Evolutionary conservation across 805 yeast species (phyloP).

Genomic region (Schwanniomyces occidentalis): DNA sequence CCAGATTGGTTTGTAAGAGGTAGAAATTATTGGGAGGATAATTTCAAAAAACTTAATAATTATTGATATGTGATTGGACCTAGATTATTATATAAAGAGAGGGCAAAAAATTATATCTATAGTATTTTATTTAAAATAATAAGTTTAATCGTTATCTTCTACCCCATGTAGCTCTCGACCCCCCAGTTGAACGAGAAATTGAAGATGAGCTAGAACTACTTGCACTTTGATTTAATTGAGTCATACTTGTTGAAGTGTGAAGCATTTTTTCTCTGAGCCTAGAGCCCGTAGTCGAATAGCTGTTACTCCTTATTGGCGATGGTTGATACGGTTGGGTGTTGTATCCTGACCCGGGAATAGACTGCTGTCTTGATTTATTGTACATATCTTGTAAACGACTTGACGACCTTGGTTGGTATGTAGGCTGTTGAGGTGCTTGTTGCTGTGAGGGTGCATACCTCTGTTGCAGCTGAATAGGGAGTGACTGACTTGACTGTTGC

Average conservation of each 20-base stretch:
- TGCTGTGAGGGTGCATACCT: neutral
- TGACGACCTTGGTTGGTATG: constrained; percentile 32
- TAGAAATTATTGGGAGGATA: constrained; percentile 65
- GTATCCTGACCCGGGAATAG: constrained; percentile 34
- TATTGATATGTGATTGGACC: constrained; percentile 1
- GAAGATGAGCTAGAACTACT: no score
- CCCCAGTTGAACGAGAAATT: no score
- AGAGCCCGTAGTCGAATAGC: constrained; percentile 25
- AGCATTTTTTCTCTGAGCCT: constrained; percentile 32
- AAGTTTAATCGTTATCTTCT: constrained; percentile 10
- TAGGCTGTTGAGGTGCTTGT: constrained; percentile 7
- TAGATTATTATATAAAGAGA: no score
- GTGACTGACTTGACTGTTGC: constrained; percentile 4
- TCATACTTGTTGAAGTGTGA: no score
- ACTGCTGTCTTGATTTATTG: constrained; percentile 39
- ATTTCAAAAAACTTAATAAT: constrained; percentile 16
- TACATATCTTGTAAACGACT: constrained; percentile 41
- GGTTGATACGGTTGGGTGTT: constrained; percentile 18
- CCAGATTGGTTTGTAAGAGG: constrained; percentile 76
- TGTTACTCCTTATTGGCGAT: constrained; percentile 23
- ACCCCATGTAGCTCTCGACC: constrained; percentile 27
- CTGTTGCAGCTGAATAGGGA: constrained; percentile 4
- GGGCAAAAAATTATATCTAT: no score
- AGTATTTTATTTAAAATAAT: no score
- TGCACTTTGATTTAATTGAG: no score